Evolutionary conservation across 2,329 filamentous ascomycete species (phyloP).

Genomic region (Capronia americana): DNA sequence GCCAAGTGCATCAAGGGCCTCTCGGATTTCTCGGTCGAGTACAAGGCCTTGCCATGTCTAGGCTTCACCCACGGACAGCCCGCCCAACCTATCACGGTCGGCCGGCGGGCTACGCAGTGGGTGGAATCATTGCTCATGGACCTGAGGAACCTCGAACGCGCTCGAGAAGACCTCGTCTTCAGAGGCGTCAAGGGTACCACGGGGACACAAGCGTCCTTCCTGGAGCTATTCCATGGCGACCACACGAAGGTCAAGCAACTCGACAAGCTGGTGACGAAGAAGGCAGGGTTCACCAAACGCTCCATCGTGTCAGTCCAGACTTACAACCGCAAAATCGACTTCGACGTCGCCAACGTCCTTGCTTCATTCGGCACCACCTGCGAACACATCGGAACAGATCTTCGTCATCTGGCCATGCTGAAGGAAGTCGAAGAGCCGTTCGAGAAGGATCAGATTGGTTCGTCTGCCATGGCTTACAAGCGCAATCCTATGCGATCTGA

Average conservation of each 20-base stretch:
- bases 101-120: slow-evolving; percentile 74
- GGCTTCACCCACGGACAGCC: slow-evolving; percentile 74
- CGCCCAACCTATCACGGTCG: slow-evolving; percentile 69
- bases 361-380: slow-evolving; percentile 79
- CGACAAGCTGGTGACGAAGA: slow-evolving; percentile 68
- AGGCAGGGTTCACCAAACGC: slow-evolving; percentile 65
- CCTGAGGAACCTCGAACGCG: slow-evolving; percentile 73
- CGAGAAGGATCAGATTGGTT: slow-evolving; percentile 78
- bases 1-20: slow-evolving; percentile 80
- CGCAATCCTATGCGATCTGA: slow-evolving; percentile 64
- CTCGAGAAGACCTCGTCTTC: slow-evolving; percentile 72
- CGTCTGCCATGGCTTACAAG: slow-evolving; percentile 72
- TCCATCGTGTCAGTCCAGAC: slow-evolving; percentile 72
- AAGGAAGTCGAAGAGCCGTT: slow-evolving; percentile 90
- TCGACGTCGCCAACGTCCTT: slow-evolving; percentile 80
- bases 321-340: slow-evolving; percentile 82
- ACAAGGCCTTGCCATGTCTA: slow-evolving; percentile 74
- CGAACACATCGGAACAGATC: slow-evolving; percentile 75
- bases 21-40: slow-evolving; percentile 71
- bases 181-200: slow-evolving; percentile 77
- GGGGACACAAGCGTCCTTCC: slow-evolving; percentile 78
- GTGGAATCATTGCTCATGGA: slow-evolving; percentile 78
- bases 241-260: slow-evolving; percentile 66
- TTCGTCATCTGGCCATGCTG: slow-evolving; percentile 73
- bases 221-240: slow-evolving; percentile 69